Evolutionary conservation across 2,329 filamentous ascomycete genomes (phyloP).

Genomic region (Fusarium newnesense): DNA sequence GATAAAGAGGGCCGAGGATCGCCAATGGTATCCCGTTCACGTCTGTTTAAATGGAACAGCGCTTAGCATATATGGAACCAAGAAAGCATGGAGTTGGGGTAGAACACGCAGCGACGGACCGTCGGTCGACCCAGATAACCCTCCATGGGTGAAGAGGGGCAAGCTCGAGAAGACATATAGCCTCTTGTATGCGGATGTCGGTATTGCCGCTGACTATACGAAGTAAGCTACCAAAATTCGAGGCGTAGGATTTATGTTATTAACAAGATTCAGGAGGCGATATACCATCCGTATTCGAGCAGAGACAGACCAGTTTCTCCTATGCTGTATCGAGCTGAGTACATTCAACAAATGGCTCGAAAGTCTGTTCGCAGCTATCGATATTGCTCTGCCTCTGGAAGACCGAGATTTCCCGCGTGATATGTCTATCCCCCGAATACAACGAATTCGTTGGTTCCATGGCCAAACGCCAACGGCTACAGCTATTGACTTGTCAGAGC

Average conservation of each 20-base stretch:
- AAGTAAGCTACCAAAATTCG: conserved; percentile 61
- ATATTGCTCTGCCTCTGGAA: conserved; percentile 76
- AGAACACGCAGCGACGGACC: conserved; percentile 60
- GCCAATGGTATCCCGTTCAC: conserved; percentile 72
- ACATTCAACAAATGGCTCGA: conserved; percentile 77
- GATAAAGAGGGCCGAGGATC: conserved; percentile 69
- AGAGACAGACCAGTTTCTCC: conserved; percentile 78
- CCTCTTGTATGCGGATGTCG: conserved; percentile 78
- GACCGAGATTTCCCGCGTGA: conserved; percentile 73
- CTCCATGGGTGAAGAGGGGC: conserved; percentile 62
- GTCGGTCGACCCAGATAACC: conserved; percentile 61
- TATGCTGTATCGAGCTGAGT: conserved; percentile 72
- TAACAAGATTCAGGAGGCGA: conserved; percentile 56
- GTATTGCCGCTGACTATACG: conserved; percentile 77
- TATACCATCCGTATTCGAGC: conserved; percentile 78
- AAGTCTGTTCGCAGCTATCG: conserved; percentile 76
- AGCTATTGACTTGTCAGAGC: conserved; percentile 40
- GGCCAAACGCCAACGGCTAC: conserved; percentile 50
- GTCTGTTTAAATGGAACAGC: conserved; percentile 75
- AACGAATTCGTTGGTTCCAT: conserved; percentile 62
- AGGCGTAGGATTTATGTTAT: background rate
- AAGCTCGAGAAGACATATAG: conserved; percentile 74
- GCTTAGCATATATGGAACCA: conserved; percentile 72
- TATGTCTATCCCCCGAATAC: conserved; percentile 69
- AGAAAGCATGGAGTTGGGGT: conserved; percentile 65